Conservation (phyloP, 371 early-diverging fungal genomes). For the Lichtheimia ornata region DNA sequence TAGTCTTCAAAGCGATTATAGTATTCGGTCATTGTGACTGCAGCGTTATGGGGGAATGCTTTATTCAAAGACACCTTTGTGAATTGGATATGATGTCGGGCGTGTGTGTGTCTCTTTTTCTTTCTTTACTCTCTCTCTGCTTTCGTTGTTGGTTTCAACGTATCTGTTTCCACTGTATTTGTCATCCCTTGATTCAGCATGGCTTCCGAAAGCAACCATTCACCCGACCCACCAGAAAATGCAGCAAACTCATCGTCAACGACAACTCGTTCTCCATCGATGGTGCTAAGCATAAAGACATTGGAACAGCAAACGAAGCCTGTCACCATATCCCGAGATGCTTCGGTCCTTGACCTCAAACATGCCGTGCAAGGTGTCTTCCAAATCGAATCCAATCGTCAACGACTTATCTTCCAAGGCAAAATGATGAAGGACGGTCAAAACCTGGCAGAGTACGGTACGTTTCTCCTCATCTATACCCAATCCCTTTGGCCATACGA, state of each 20-base stretch:
- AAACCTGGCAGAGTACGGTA: conserved; percentile 58
- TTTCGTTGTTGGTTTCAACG: background rate
- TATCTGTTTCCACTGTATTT: background rate
- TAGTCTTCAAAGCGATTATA: too few relatives aligned
- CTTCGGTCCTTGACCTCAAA: conserved; percentile 59
- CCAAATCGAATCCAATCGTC: conserved; percentile 55
- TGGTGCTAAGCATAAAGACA: conserved; percentile 57
- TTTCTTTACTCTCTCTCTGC: background rate
- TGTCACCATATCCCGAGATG: conserved; percentile 49
- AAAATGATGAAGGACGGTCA: conserved; percentile 61
- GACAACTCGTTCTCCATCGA: conserved; percentile 7
- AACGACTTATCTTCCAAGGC: conserved; percentile 65
- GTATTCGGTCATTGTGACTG: conserved; percentile 1
- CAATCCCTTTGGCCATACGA: background rate
- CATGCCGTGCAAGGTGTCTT: conserved; percentile 51
- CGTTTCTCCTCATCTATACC: background rate
- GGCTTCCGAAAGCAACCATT: background rate
- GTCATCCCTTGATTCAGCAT: background rate
- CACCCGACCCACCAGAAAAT: background rate
- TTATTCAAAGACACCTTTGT: too few relatives aligned
- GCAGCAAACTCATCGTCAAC: background rate
- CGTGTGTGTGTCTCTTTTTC: background rate
- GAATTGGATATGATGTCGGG: background rate
- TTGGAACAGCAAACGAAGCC: conserved; percentile 57
- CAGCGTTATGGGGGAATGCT: background rate